Evolutionary conservation across 192 early-diverging fungal species (phyloP).

Genomic region (Cladochytrium replicatum): DNA sequence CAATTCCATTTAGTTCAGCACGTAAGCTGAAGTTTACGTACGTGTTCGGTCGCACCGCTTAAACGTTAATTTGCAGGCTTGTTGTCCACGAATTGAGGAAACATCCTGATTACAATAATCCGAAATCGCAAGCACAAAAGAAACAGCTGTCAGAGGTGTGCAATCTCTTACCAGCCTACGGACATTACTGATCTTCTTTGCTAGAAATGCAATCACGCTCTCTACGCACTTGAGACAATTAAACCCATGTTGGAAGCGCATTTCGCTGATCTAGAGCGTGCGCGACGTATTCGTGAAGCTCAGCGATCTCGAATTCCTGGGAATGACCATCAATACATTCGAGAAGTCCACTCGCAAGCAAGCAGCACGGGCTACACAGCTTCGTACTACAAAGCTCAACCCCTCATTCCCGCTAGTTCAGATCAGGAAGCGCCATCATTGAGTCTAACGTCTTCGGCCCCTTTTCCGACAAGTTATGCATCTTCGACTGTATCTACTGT

Average conservation of each 20-base stretch:
- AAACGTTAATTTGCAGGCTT: constrained; percentile 31
- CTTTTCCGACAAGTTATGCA: background rate
- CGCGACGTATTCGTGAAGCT: constrained; percentile 15
- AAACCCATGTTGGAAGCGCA: background rate
- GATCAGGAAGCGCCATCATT: background rate
- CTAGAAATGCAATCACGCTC: constrained; percentile 3
- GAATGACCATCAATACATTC: background rate
- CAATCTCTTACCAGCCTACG: background rate
- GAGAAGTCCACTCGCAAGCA: background rate
- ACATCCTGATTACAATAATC: background rate
- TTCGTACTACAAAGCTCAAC: background rate
- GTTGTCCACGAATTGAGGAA: constrained; percentile 16
- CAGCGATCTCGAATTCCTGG: constrained; percentile 3
- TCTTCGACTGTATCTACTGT: background rate
- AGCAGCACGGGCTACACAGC: background rate
- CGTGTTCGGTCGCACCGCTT: constrained; percentile 47
- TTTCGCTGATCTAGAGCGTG: background rate
- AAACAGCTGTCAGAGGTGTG: background rate
- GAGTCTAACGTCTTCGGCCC: background rate
- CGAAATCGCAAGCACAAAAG: constrained; percentile 3
- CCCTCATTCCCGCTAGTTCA: background rate
- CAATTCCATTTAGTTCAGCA: background rate
- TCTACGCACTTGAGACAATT: background rate
- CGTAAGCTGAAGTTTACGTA: constrained; percentile 11
- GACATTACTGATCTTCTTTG: constrained; percentile 18